These are phyloP conservation scores for Pseudoturritis turrita DNA, from an alignment of 345 rosid genomes.

Conservation along the genomic window DNA sequence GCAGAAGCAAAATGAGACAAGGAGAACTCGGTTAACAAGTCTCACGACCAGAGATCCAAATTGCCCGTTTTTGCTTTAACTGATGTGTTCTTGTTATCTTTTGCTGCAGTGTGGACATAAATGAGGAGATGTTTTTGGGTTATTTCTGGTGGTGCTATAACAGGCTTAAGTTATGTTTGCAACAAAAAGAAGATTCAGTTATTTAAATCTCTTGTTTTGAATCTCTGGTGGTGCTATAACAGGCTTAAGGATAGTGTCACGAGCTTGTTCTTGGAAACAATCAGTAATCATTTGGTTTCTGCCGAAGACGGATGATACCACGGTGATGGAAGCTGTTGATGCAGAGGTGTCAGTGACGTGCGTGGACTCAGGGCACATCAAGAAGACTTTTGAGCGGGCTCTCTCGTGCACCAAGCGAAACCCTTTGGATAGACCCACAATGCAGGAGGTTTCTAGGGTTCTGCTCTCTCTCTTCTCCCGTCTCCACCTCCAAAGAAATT, in stretches of 20 bases:
- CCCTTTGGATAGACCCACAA: slow-evolving; percentile 80
- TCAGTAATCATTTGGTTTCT: not conserved
- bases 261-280: not conserved
- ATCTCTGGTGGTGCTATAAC: too few relatives aligned
- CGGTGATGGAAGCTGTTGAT: slow-evolving; percentile 92
- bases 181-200: not conserved
- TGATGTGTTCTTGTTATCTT: slow-evolving; percentile 16
- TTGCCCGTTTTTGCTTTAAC: slow-evolving; percentile 6
- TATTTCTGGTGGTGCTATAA: slow-evolving; percentile 99
- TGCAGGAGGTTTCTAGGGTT: slow-evolving; percentile 84
- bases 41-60: too few relatives aligned
- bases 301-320: slow-evolving; percentile 61
- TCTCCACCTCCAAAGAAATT: slow-evolving; percentile 39
- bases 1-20: too few relatives aligned
- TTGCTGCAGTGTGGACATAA: slow-evolving; percentile 67
- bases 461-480: slow-evolving; percentile 66
- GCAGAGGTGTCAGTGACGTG: slow-evolving; percentile 89
- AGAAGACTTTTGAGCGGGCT: slow-evolving; percentile 76
- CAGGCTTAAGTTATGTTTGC: slow-evolving; percentile 63
- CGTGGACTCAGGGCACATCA: slow-evolving; percentile 51
- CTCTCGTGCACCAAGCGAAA: slow-evolving; percentile 68
- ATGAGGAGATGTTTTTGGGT: slow-evolving; percentile 80
- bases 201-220: too few relatives aligned
- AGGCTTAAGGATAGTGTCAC: not conserved
- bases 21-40: too few relatives aligned